Percentiles rank a stretch among this genome's conserved stretches.
These are phyloP conservation scores for Thraustotheca clavata DNA, from an alignment of 352 stramenopile genomes.

Conservation along the genomic window DNA sequence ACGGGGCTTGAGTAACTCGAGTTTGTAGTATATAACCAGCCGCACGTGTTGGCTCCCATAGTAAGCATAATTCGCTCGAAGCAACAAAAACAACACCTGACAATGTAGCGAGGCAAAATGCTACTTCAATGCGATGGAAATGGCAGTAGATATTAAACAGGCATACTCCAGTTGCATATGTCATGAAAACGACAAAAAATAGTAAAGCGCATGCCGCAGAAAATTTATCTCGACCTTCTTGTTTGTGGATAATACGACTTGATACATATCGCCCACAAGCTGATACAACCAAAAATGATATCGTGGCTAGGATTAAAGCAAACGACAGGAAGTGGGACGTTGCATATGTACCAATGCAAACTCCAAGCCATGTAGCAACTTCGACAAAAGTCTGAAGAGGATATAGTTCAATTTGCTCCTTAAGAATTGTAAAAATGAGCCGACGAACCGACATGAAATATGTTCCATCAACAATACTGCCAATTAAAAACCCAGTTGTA, in stretches of 20 bases:
- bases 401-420: conserved; percentile 29
- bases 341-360: conserved; percentile 69
- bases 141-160: conserved; percentile 77
- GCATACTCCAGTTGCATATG: conserved; percentile 57
- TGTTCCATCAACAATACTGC: neutral
- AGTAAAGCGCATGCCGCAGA: conserved; percentile 61
- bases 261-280: conserved; percentile 63
- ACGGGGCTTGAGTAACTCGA: conserved; percentile 60
- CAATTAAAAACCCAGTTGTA: neutral
- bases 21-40: conserved; percentile 64
- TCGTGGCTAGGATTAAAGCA: conserved; percentile 56
- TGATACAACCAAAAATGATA: conserved; percentile 68
- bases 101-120: conserved; percentile 71
- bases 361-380: conserved; percentile 49
- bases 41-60: conserved; percentile 69
- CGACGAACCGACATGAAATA: neutral
- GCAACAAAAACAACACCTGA: conserved; percentile 73
- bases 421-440: neutral
- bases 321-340: conserved; percentile 63
- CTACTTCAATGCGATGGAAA: conserved; percentile 77
- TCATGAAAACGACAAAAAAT: conserved; percentile 64
- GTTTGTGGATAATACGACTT: conserved; percentile 44
- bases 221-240: conserved; percentile 36
- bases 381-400: conserved; percentile 73
- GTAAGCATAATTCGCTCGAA: conserved; percentile 68